Percentiles rank a stretch among this genome's conserved stretches.
Evolutionary conservation across 176 grass and related monocot genomes (phyloP).

Genomic region (maize (Zea mays)): DNA sequence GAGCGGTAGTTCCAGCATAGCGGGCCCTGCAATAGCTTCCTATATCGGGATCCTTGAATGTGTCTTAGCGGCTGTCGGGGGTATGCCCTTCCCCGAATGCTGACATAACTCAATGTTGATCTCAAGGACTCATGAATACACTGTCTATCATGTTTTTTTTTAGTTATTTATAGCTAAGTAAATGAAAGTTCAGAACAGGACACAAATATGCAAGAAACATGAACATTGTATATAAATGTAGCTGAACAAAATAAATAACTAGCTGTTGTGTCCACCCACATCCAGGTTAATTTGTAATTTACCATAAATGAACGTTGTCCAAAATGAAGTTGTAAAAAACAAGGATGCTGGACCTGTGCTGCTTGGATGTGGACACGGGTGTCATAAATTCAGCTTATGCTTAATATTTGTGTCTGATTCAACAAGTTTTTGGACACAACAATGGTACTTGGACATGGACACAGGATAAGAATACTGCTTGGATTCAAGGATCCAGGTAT

Average conservation of each 20-base stretch:
- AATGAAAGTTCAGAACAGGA: neutral
- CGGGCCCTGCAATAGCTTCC: too few relatives aligned
- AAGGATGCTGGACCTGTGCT: neutral
- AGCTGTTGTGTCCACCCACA: neutral
- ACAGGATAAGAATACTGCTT: too few relatives aligned
- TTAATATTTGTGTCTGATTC: neutral
- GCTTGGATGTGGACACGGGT: neutral
- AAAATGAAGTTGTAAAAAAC: neutral
- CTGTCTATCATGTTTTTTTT: slow-evolving; percentile 2
- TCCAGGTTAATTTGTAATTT: neutral
- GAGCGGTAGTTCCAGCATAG: too few relatives aligned
- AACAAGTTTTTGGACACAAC: neutral
- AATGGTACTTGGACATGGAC: neutral
- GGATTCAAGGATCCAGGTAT: neutral
- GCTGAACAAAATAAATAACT: neutral
- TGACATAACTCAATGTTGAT: neutral
- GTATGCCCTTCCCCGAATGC: too few relatives aligned
- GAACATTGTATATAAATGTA: neutral
- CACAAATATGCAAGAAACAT: neutral
- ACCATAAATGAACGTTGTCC: neutral
- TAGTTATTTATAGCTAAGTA: neutral
- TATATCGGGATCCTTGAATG: too few relatives aligned
- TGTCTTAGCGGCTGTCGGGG: too few relatives aligned
- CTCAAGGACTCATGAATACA: neutral
- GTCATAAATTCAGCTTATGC: neutral